Conservation (phyloP, 345 rosid species). For the Gossypium australe region DNA sequence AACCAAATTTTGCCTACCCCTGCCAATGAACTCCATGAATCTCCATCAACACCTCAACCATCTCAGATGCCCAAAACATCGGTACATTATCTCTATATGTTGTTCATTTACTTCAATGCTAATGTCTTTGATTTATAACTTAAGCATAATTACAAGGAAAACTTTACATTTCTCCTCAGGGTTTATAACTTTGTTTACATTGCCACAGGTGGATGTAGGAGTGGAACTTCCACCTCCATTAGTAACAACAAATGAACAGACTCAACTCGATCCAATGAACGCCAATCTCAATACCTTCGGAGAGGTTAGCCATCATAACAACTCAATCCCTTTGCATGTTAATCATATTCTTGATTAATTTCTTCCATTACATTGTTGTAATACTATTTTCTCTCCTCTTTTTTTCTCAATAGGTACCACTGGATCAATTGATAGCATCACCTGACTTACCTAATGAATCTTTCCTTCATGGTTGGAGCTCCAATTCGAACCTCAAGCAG, state of each 20-base stretch:
- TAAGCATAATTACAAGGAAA: too few relatives aligned
- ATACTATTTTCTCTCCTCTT: background rate
- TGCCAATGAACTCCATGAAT: background rate
- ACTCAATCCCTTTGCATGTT: background rate
- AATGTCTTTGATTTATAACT: too few relatives aligned
- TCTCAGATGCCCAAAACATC: background rate
- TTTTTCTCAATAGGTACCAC: background rate
- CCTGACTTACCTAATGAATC: background rate
- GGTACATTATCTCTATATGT: background rate
- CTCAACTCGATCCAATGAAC: conserved; percentile 1
- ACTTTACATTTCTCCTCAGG: background rate
- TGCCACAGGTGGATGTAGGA: conserved; percentile 3
- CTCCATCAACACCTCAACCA: too few relatives aligned
- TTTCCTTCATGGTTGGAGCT: background rate
- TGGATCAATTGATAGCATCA: conserved; percentile 10
- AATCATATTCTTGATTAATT: background rate
- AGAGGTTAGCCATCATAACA: background rate
- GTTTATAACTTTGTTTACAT: too few relatives aligned
- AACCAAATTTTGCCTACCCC: background rate
- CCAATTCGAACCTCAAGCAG: background rate
- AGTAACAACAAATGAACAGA: background rate
- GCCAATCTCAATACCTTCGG: background rate
- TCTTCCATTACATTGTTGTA: background rate
- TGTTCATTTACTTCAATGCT: background rate
- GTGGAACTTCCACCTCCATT: background rate